These are phyloP conservation scores for Russula ochroleuca DNA, from an alignment of 768 basidiomycete species.

Conservation along the genomic window DNA sequence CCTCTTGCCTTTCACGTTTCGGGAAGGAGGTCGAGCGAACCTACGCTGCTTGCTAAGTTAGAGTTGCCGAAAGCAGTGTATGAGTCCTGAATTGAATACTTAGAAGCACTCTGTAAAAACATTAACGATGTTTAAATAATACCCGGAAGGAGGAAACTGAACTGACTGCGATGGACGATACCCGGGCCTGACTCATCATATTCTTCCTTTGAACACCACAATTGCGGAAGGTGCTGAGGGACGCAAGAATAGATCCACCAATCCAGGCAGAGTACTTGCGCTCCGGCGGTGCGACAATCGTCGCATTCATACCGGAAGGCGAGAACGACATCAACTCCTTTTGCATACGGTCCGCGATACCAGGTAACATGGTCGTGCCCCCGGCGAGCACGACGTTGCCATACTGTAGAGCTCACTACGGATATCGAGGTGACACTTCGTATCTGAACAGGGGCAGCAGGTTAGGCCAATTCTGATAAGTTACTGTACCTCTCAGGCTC, in stretches of 20 bases:
- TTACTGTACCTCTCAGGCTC: no score
- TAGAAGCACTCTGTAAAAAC: no score
- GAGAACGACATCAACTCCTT: neutral
- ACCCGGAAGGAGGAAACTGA: no score
- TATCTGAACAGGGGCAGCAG: conserved; percentile 32
- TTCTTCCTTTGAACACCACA: neutral
- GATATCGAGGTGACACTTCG: neutral
- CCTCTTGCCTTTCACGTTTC: no score
- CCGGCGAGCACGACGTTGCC: neutral
- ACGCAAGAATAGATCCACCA: neutral
- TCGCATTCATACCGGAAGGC: neutral
- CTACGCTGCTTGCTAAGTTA: no score
- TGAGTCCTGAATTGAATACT: no score
- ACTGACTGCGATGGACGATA: neutral
- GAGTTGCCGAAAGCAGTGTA: no score
- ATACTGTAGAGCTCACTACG: neutral
- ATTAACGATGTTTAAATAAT: no score
- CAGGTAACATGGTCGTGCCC: neutral
- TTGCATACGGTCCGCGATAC: neutral
- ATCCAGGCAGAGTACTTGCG: neutral
- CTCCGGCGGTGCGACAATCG: neutral
- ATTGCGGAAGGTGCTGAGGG: neutral
- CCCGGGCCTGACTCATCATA: neutral
- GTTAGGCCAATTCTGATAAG: no score
- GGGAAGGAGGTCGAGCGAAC: no score